Evolutionary conservation across 2,329 filamentous ascomycete genomes (phyloP).

Genomic region (Periconia macrospinosa): DNA sequence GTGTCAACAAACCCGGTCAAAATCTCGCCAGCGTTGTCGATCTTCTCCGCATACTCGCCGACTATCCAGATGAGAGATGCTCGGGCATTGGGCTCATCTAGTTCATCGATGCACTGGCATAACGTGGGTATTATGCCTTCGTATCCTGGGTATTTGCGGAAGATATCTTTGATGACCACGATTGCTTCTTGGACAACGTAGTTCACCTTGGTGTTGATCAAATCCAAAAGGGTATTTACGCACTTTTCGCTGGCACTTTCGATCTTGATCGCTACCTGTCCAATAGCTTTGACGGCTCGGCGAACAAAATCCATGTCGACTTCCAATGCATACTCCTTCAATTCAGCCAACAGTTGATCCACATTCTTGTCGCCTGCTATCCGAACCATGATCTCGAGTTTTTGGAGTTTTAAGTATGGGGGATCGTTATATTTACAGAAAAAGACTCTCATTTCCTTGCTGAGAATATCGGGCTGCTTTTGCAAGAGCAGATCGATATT

Average conservation of each 20-base stretch:
- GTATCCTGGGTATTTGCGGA: conserved; percentile 95
- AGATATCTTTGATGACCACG: conserved; percentile 98
- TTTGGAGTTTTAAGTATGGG: conserved; percentile 95
- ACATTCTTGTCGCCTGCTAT: conserved; percentile 98
- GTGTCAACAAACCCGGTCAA: conserved; percentile 87
- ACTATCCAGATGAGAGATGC: conserved; percentile 98
- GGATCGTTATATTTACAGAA: conserved; percentile 99
- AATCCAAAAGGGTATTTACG: conserved; percentile 87
- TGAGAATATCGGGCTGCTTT: conserved; percentile 93
- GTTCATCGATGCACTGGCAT: conserved; percentile 93
- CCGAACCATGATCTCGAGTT: conserved; percentile 98
- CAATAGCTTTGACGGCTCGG: conserved; percentile 91
- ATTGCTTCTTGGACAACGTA: conserved; percentile 98
- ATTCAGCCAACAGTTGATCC: conserved; percentile 87
- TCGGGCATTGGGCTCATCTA: conserved; percentile 90
- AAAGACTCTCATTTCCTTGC: conserved; percentile 96
- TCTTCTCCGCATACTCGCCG: conserved; percentile 98
- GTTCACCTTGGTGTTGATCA: conserved; percentile 97
- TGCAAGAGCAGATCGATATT: conserved; percentile 97
- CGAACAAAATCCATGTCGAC: conserved; percentile 99
- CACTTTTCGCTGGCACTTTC: conserved; percentile 93
- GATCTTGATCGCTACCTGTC: conserved; percentile 98
- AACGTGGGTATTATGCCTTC: conserved; percentile 97
- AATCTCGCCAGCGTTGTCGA: conserved; percentile 97
- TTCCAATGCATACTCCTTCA: conserved; percentile 97